A percentile compares a stretch with the other conserved stretches of the same genome.
Evolutionary conservation across 2,329 filamentous ascomycete genomes (phyloP).

Genomic region (Epicoccum sorghinum): DNA sequence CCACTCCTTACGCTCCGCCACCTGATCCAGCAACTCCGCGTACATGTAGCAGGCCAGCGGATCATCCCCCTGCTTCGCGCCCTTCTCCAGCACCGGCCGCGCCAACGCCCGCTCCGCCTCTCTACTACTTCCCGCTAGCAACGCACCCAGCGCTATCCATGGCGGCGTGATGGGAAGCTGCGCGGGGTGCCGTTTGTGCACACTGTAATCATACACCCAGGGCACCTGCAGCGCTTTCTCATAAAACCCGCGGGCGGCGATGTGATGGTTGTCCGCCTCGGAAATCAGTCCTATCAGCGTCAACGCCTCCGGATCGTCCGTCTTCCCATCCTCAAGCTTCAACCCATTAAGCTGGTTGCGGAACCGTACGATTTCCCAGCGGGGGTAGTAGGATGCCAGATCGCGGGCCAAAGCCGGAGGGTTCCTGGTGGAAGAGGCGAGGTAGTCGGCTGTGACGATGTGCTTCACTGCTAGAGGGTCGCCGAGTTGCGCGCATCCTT

Average conservation of each 20-base stretch:
- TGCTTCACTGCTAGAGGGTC: conserved; percentile 39
- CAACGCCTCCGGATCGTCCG: conserved; percentile 33
- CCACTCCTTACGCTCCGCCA: conserved; percentile 45
- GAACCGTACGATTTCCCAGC: conserved; percentile 17
- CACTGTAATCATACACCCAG: conserved; percentile 22
- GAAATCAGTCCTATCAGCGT: conserved; percentile 40
- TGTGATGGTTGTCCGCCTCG: conserved; percentile 30
- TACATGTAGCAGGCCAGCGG: conserved; percentile 51
- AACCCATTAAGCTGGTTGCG: no score
- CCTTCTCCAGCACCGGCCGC: conserved; percentile 42
- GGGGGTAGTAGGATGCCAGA: conserved; percentile 25
- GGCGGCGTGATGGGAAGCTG: conserved; percentile 35
- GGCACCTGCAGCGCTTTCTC: conserved; percentile 25
- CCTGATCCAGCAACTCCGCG: conserved; percentile 26
- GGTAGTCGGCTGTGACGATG: conserved; percentile 35
- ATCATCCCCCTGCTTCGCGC: conserved; percentile 50
- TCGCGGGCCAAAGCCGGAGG: conserved; percentile 17
- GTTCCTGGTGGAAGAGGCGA: conserved; percentile 16
- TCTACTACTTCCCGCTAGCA: no score
- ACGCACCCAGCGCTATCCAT: conserved; percentile 38
- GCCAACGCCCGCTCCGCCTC: conserved; percentile 24
- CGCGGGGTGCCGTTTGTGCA: conserved; percentile 27
- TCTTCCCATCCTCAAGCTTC: conserved; percentile 19
- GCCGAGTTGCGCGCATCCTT: conserved; percentile 37
- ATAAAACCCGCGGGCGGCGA: conserved; percentile 30